Evolutionary conservation across 352 stramenopile species (phyloP).

Genomic region (Phytophthora sojae): DNA sequence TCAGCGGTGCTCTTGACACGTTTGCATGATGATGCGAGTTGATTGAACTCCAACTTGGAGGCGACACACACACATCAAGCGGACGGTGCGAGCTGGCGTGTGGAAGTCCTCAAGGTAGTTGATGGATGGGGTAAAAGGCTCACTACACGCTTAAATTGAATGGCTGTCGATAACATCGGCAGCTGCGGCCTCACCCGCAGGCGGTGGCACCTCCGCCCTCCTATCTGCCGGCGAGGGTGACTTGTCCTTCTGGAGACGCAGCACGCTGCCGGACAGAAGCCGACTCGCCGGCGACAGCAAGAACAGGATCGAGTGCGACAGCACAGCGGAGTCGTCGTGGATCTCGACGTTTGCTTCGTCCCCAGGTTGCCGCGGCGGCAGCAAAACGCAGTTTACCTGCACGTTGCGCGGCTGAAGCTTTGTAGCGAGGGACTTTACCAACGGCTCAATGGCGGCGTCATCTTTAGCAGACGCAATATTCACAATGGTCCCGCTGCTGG

Average conservation of each 20-base stretch:
- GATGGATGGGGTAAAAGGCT: slow-evolving; percentile 15
- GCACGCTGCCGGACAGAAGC: slow-evolving; percentile 62
- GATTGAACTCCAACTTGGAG: background rate
- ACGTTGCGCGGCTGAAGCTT: slow-evolving; percentile 53
- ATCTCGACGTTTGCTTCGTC: slow-evolving; percentile 1
- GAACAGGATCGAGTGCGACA: slow-evolving; percentile 71
- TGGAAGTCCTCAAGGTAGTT: background rate
- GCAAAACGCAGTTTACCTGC: slow-evolving; percentile 64
- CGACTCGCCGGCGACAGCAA: slow-evolving; percentile 60
- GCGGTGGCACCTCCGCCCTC: slow-evolving; percentile 15
- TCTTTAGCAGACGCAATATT: slow-evolving; percentile 30
- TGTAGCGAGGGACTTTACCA: slow-evolving; percentile 51
- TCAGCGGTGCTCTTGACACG: background rate
- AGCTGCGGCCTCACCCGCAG: slow-evolving; percentile 1
- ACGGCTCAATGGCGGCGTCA: slow-evolving; percentile 36
- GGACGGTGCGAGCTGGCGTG: background rate
- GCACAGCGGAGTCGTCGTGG: slow-evolving; percentile 25
- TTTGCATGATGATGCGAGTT: background rate
- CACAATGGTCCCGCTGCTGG: slow-evolving; percentile 36
- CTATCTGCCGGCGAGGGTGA: slow-evolving; percentile 8
- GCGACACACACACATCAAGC: background rate
- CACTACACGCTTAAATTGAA: slow-evolving; percentile 31
- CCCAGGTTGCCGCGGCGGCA: slow-evolving; percentile 24
- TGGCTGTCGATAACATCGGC: slow-evolving; percentile 19
- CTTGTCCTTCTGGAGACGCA: slow-evolving; percentile 51